Evolutionary conservation across 768 basidiomycete species (phyloP).

Genomic region (Russula foetens): DNA sequence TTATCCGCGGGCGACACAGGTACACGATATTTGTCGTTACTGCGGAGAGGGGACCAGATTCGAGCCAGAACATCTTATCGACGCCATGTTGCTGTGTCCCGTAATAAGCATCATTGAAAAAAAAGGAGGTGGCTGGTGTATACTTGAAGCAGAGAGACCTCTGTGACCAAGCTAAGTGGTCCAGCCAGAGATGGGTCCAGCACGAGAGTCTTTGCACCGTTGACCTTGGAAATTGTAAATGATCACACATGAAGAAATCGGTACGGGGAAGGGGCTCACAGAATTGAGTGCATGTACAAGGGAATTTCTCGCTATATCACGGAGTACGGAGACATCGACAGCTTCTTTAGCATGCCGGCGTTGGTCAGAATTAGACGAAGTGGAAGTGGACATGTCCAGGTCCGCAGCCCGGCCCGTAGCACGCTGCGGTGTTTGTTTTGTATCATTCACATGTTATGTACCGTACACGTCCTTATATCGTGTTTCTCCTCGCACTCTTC

Average conservation of each 20-base stretch:
- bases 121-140: not conserved
- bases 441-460: too few species aligned
- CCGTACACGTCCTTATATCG: conserved; percentile 31
- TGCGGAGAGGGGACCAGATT: conserved; percentile 75
- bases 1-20: conserved; percentile 82
- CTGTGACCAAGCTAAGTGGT: conserved; percentile 90
- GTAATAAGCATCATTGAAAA: not conserved
- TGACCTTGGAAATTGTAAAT: conserved; percentile 44
- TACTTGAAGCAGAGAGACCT: conserved; percentile 89
- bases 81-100: conserved; percentile 87
- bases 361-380: conserved; percentile 25
- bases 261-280: conserved; percentile 29
- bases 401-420: conserved; percentile 2
- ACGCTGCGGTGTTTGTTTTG: too few species aligned
- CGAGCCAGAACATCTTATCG: conserved; percentile 99
- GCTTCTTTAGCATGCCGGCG: conserved; percentile 31
- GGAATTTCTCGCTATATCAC: conserved; percentile 72
- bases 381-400: conserved; percentile 18
- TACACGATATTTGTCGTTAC: conserved; percentile 88
- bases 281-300: conserved; percentile 82
- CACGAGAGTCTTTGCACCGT: conserved; percentile 95
- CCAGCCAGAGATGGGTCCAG: conserved; percentile 83
- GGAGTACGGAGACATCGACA: conserved; percentile 57
- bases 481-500: conserved; percentile 70
- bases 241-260: not conserved